phyloP scores from a whole-genome alignment of 345 rosid species.

The Cardiospermum halicacabum region DNA sequence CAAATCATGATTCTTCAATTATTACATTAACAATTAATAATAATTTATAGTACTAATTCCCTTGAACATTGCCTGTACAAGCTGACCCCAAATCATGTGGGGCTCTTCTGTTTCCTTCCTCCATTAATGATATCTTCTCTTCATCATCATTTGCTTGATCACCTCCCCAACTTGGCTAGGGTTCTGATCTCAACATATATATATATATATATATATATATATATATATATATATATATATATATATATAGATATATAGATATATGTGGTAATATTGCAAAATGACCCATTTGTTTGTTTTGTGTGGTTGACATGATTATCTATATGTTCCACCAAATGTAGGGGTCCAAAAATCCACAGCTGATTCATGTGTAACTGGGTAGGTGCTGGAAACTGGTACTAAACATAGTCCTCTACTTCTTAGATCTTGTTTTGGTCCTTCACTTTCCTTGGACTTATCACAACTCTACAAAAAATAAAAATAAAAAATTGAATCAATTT shows the following conservation, averaged over 20 bases:
- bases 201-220: slow-evolving; percentile 6
- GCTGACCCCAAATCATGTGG: slow-evolving; percentile 19
- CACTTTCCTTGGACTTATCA: slow-evolving; percentile 52
- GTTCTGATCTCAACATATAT: slow-evolving; percentile 31
- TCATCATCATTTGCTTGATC: slow-evolving; percentile 9
- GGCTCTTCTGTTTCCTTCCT: slow-evolving; percentile 7
- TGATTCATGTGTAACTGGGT: slow-evolving; percentile 80
- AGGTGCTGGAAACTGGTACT: slow-evolving; percentile 87
- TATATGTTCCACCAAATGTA: slow-evolving; percentile 94
- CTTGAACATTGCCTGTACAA: slow-evolving; percentile 19
- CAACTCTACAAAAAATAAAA: slow-evolving; percentile 29
- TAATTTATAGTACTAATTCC: slow-evolving; percentile 14
- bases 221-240: background rate
- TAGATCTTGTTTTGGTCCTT: slow-evolving; percentile 77
- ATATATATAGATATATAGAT: slow-evolving; percentile 3
- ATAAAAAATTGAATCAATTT: background rate
- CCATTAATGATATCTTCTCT: slow-evolving; percentile 9
- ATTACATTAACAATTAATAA: slow-evolving; percentile 37
- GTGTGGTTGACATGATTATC: slow-evolving; percentile 14
- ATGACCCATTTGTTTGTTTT: slow-evolving; percentile 3
- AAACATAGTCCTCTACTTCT: slow-evolving; percentile 88
- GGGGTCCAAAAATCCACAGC: slow-evolving; percentile 90
- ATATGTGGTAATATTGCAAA: too few species aligned
- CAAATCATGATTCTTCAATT: slow-evolving; percentile 37
- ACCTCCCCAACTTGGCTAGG: slow-evolving; percentile 32